These are phyloP conservation scores for Asterionellopsis glacialis DNA, from an alignment of 108 stramenopile genomes.

Conservation along the genomic window DNA sequence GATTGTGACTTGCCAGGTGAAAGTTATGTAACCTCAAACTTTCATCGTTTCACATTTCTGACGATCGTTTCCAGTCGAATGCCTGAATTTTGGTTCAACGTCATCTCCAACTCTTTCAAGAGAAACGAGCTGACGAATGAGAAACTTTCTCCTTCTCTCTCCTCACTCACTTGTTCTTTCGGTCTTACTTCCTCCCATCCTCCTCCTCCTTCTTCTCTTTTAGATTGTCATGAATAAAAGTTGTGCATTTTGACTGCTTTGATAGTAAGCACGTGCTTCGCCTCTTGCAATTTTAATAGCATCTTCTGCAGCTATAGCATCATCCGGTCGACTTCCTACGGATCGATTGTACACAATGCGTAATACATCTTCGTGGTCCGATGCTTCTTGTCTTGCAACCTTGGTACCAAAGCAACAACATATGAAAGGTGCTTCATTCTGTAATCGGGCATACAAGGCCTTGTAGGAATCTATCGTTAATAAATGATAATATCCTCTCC, in stretches of 20 bases:
- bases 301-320: not conserved
- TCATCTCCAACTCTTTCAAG: no score
- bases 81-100: no score
- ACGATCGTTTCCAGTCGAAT: no score
- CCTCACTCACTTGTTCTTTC: no score
- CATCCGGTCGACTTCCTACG: conserved; percentile 6
- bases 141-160: no score
- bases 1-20: no score
- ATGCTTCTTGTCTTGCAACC: not conserved
- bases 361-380: not conserved
- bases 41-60: no score
- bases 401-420: not conserved
- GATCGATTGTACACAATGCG: conserved; percentile 4
- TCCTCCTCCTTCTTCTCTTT: no score
- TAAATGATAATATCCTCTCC: conserved; percentile 11
- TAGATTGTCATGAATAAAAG: not conserved
- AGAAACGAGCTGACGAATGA: no score
- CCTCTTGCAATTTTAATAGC: conserved; percentile 1
- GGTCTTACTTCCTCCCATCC: no score
- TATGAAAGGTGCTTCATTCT: not conserved
- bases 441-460: not conserved
- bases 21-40: no score
- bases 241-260: not conserved
- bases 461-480: conserved; percentile 6
- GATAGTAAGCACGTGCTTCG: not conserved